Evolutionary conservation across 1,284 basidiomycete genomes (phyloP).

Genomic region (Stygiomarasmius scandens): DNA sequence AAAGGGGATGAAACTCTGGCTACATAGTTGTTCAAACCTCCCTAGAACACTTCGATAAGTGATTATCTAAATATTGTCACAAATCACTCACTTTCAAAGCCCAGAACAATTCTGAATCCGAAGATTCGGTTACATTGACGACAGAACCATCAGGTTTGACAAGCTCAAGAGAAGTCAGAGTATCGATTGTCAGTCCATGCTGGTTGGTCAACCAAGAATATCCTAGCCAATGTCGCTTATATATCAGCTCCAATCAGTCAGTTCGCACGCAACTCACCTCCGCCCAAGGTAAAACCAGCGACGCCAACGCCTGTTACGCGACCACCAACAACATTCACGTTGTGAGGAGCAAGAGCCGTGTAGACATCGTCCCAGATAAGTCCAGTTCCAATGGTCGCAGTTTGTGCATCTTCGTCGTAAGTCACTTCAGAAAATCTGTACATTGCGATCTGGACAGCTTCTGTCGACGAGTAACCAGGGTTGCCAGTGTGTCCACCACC

Average conservation of each 20-base stretch:
- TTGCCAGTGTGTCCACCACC: slow-evolving; percentile 56
- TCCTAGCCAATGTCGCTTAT: no score
- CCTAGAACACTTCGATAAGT: no score
- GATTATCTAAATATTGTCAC: no score
- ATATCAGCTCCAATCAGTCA: no score
- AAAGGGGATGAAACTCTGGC: no score
- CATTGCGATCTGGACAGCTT: slow-evolving; percentile 55
- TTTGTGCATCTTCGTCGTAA: slow-evolving; percentile 41
- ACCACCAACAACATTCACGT: slow-evolving; percentile 56
- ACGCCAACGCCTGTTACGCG: slow-evolving; percentile 56
- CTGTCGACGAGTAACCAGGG: slow-evolving; percentile 51
- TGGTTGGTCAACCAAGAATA: slow-evolving; percentile 43
- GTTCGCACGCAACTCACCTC: no score
- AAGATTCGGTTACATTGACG: slow-evolving; percentile 29
- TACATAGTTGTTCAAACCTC: slow-evolving; percentile 44
- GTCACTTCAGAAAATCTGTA: slow-evolving; percentile 46
- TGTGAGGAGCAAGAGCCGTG: slow-evolving; percentile 41
- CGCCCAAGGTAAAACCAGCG: slow-evolving; percentile 55
- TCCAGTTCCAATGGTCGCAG: slow-evolving; percentile 52
- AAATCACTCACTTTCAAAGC: slow-evolving; percentile 32
- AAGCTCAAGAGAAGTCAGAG: slow-evolving; percentile 36
- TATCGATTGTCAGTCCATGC: slow-evolving; percentile 43
- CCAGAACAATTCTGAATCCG: slow-evolving; percentile 40
- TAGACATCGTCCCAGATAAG: slow-evolving; percentile 64
- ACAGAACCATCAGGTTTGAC: slow-evolving; percentile 41